Evolutionary conservation across 306 rosid genomes (phyloP).

Genomic region (Albizia julibrissin): DNA sequence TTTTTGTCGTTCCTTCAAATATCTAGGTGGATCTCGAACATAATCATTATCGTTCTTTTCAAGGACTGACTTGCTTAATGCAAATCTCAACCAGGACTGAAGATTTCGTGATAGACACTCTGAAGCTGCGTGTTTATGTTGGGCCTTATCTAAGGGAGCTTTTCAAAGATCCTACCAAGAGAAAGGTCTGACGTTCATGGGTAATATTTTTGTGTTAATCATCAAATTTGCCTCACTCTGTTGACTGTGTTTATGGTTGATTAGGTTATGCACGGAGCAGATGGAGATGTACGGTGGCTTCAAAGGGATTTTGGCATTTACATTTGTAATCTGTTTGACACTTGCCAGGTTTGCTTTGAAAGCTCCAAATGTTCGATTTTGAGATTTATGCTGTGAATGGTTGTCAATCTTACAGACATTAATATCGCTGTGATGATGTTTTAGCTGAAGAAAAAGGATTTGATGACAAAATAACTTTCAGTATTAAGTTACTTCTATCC

Average conservation of each 20-base stretch:
- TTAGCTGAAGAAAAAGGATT: background rate
- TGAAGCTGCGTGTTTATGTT: slow-evolving; percentile 83
- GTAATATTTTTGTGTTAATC: background rate
- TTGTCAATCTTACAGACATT: background rate
- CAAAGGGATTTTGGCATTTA: slow-evolving; percentile 97
- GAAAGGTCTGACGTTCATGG: slow-evolving; percentile 59
- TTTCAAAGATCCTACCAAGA: slow-evolving; percentile 90
- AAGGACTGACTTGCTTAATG: slow-evolving; percentile 98
- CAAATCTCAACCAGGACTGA: slow-evolving; percentile 96
- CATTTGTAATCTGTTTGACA: slow-evolving; percentile 90
- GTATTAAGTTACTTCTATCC: background rate
- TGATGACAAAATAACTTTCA: background rate
- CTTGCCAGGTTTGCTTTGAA: slow-evolving; percentile 76
- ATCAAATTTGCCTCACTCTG: background rate
- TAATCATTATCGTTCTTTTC: slow-evolving; percentile 95
- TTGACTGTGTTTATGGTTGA: slow-evolving; percentile 37
- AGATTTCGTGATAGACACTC: slow-evolving; percentile 87
- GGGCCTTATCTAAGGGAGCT: slow-evolving; percentile 91
- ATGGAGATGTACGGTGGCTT: slow-evolving; percentile 89
- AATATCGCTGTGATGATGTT: slow-evolving; percentile 1
- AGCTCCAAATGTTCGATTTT: slow-evolving; percentile 21
- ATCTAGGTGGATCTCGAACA: slow-evolving; percentile 98
- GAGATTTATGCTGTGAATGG: background rate
- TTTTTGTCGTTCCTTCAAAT: slow-evolving; percentile 20
- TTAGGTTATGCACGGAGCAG: slow-evolving; percentile 99